Base-by-base conservation (phyloP, 169 alveolate genomes). In the Neospora caninum region DNA sequence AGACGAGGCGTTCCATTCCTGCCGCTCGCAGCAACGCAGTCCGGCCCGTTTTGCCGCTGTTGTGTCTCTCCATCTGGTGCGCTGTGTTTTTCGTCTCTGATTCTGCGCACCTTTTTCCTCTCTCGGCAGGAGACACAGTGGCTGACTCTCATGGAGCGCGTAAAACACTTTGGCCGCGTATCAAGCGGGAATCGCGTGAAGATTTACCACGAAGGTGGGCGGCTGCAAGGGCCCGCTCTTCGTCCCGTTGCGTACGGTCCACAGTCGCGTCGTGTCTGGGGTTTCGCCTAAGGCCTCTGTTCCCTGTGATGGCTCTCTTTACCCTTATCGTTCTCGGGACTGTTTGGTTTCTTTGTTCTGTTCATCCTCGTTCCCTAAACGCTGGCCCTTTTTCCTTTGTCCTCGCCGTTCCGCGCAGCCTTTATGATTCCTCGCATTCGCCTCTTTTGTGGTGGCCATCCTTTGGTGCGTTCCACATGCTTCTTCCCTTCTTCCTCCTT, bases 111-210 rank as follows among this genome's bases (percentile, higher is more conserved):
- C 73, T 4, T 13, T 29, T 82, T 7, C 39, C 22, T 42, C 2
- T 41, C 31, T 4, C 27, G 10, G 31, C 67, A 82, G 89, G 67
- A 82, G 67, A 82, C 53, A 31, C 89, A 36, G 69, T 82, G 89
- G 89, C 38, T 82, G 34, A 1, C 34, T 13, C 38, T 82, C 39
- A 25, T 82, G 64, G 67, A 82, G 31, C 58, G 89, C 31, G 38
- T 43, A 27, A 22, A 36, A 22, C 89, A 22, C 69, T 31, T 42
- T 31, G 89, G 89, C 7, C 89, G 25, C 25, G 0, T 82, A 34
- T 82, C 89, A 1, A 43, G 43, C n/a, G 89, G 89, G 20, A 82
- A 82, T 67, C 0, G 69, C 67, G 89, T 82, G n/a, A 82, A 82
- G 64, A 38, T 82, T 16, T 82, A 82, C 41, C 43, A 82, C 67